Evolutionary conservation across 495 filamentous ascomycete genomes (phyloP).

Genomic region (Lepraria neglecta): DNA sequence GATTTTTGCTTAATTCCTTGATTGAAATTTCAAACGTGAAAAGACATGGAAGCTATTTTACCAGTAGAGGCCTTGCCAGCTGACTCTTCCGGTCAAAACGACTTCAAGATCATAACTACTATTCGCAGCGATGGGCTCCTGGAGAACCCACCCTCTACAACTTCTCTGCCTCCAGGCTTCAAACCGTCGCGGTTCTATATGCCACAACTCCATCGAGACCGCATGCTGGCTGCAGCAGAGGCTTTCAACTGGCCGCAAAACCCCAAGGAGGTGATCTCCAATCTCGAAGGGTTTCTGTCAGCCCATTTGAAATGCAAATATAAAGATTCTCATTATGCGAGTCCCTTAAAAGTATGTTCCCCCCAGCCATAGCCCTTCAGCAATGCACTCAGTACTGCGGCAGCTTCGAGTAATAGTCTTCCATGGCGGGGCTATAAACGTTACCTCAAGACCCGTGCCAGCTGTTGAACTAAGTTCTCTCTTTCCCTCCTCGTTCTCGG

Average conservation of each 20-base stretch:
- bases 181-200: conserved; percentile 71
- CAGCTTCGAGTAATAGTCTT: conserved; percentile 1
- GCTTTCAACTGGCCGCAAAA: conserved; percentile 50
- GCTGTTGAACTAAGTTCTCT: not conserved
- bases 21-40: not conserved
- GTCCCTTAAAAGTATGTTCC: conserved; percentile 36
- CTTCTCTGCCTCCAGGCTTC: conserved; percentile 35
- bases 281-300: conserved; percentile 28
- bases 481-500: conserved; percentile 1
- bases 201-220: conserved; percentile 72
- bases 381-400: conserved; percentile 23
- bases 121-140: conserved; percentile 28
- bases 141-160: conserved; percentile 32
- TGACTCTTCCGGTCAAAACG: not conserved
- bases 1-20: not conserved
- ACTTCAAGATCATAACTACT: conserved; percentile 7
- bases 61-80: not conserved
- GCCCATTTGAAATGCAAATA: conserved; percentile 25
- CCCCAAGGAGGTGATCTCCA: conserved; percentile 34
- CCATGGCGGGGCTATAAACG: not conserved
- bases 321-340: not conserved
- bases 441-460: not conserved
- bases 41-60: not conserved
- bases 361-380: conserved; percentile 45
- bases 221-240: conserved; percentile 65